Percentiles rank a stretch among this genome's conserved stretches.
phyloP scores from a whole-genome alignment of 2,329 filamentous ascomycete species.

The Cladosporium halotolerans region DNA sequence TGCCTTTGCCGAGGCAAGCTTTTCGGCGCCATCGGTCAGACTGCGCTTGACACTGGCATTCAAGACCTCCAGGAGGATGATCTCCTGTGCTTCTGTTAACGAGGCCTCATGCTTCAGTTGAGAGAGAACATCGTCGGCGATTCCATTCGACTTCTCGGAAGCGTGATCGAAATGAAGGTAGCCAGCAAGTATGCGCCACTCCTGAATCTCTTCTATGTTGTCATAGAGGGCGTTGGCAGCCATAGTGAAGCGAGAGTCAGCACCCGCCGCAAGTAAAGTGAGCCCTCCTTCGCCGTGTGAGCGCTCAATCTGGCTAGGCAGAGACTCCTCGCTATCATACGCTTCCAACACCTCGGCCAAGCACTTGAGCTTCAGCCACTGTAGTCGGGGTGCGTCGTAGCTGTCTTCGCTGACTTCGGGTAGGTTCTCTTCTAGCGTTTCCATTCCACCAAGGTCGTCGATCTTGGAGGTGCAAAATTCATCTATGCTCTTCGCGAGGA shows the following conservation, averaged over 20 bases:
- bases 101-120: slow-evolving; percentile 67
- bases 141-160: slow-evolving; percentile 42
- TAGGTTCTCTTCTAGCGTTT: slow-evolving; percentile 68
- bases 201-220: slow-evolving; percentile 68
- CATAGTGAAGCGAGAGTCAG: slow-evolving; percentile 77
- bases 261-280: slow-evolving; percentile 55
- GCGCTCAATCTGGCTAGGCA: slow-evolving; percentile 44
- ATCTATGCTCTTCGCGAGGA: slow-evolving; percentile 82
- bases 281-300: slow-evolving; percentile 31
- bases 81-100: slow-evolving; percentile 69
- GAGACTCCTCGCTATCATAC: slow-evolving; percentile 59
- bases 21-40: slow-evolving; percentile 60
- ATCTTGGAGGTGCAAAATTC: slow-evolving; percentile 73
- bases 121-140: slow-evolving; percentile 54
- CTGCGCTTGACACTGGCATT: slow-evolving; percentile 73
- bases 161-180: slow-evolving; percentile 93
- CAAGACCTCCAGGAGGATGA: slow-evolving; percentile 79
- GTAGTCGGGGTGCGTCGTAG: slow-evolving; percentile 53
- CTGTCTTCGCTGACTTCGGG: slow-evolving; percentile 67
- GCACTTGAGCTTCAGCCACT: slow-evolving; percentile 90
- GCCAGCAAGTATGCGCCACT: slow-evolving; percentile 83
- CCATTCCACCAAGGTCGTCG: slow-evolving; percentile 77
- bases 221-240: slow-evolving; percentile 83
- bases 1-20: slow-evolving; percentile 48
- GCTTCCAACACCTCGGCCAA: slow-evolving; percentile 74